Base-by-base conservation (phyloP, 345 rosid genomes). In the Bruguiera sexangula region DNA sequence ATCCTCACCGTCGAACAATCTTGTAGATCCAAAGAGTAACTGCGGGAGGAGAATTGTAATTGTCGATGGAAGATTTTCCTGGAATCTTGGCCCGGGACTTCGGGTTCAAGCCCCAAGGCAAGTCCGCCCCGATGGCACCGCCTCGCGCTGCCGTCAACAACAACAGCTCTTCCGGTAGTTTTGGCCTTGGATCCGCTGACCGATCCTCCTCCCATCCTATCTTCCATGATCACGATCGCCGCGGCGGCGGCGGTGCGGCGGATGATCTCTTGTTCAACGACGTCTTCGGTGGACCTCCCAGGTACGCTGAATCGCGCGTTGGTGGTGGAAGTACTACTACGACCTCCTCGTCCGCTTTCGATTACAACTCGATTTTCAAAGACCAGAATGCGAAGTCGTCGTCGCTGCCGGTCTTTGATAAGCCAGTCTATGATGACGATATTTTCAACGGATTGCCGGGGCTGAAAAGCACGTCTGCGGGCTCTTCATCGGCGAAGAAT, bases 361-460 rank as follows among this genome's bases (percentile, higher is more conserved):
- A 87, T 72, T 83, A 83, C 46, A 87, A 82, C 51, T 75, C 86
- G 30, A 73, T 85, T 22, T 83, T 83, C 46, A 83, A 79, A 65
- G 87, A 84, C 16, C 78, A 63, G 76, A 76, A 56, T 32, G 37
- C 73, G 31, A 52, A 74, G 48, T 36, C 79, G 15, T 39, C 79
- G 27, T 81, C 87, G 58, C 32, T 74, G 71, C 91, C 96, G 60
- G 86, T 86, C 0, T 89, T 59, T 56, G 96, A 89, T 67, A 84
- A 83, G 79, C 96, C 96, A 15, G 84, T 89, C 6, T 89, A 87
- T 59, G 94, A 88, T 39, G 96, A 89, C 18, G 93, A 89, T 74
- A 77, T 86, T 10, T 90, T 84, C 50, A 83, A 85, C 30, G 84
- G 89, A 19, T 71, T 90, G 75, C 88, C 93, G n/a, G 91, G 89